These are phyloP conservation scores for Diaporthe longicolla DNA, from an alignment of 2,329 filamentous ascomycete species.

Conservation along the genomic window DNA sequence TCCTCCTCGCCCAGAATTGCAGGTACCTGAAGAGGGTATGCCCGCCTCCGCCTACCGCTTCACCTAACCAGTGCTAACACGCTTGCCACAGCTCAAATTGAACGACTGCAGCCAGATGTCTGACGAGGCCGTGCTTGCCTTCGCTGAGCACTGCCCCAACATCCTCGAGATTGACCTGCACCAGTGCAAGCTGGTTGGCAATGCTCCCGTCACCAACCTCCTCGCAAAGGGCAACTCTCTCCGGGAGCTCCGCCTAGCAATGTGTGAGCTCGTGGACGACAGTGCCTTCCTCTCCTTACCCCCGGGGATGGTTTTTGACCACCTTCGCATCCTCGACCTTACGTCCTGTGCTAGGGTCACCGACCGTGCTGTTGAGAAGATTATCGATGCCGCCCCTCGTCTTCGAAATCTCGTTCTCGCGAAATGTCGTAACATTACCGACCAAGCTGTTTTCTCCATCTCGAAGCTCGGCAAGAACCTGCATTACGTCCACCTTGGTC, in stretches of 20 bases:
- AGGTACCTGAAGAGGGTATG: constrained; percentile 87
- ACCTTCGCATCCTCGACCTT: constrained; percentile 91
- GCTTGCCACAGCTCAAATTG: constrained; percentile 80
- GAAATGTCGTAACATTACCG: constrained; percentile 94
- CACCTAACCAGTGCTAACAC: constrained; percentile 15
- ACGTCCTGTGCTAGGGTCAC: constrained; percentile 89
- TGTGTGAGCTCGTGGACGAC: constrained; percentile 88
- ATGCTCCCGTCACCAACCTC: constrained; percentile 85
- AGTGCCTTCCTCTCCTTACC: constrained; percentile 88
- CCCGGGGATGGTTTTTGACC: constrained; percentile 79
- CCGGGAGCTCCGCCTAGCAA: constrained; percentile 90
- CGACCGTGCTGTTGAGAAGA: constrained; percentile 89
- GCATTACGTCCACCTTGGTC: constrained; percentile 95
- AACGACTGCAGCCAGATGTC: constrained; percentile 91
- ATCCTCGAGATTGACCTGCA: constrained; percentile 97
- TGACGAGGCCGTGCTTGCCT: constrained; percentile 85
- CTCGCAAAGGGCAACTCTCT: constrained; percentile 84
- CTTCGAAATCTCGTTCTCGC: constrained; percentile 93
- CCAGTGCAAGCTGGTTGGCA: constrained; percentile 84
- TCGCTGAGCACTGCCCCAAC: constrained; percentile 89
- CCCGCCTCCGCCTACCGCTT: constrained; percentile 38
- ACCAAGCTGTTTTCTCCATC: constrained; percentile 88
- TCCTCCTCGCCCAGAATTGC: constrained; percentile 84
- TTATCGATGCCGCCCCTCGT: constrained; percentile 87
- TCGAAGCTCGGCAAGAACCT: constrained; percentile 93